phyloP scores from a whole-genome alignment of 2,329 filamentous ascomycete genomes.

The Allantophomopsis lycopodina region DNA sequence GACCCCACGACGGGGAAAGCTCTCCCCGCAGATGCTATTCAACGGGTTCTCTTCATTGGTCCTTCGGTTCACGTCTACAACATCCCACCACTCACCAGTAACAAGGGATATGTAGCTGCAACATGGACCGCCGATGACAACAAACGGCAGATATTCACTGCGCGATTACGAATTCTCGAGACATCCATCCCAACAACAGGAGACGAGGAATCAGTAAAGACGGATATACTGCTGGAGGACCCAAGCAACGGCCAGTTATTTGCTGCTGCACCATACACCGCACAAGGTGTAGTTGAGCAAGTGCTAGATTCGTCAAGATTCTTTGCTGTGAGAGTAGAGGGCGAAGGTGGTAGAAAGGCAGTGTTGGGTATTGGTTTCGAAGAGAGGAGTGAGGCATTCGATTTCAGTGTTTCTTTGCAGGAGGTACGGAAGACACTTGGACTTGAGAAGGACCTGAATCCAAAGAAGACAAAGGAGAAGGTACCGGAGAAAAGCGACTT shows the following conservation, averaged over 20 bases:
- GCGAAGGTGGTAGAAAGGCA: conserved; percentile 62
- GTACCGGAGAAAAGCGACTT: conserved; percentile 54
- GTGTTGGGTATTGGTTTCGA: conserved; percentile 78
- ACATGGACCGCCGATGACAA: conserved; percentile 61
- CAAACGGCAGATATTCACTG: conserved; percentile 70
- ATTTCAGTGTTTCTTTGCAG: conserved; percentile 69
- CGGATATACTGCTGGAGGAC: conserved; percentile 72
- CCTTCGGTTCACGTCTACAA: conserved; percentile 71
- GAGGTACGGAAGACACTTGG: conserved; percentile 56
- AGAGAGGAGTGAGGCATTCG: conserved; percentile 74
- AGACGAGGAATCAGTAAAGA: conserved; percentile 43
- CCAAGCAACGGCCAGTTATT: conserved; percentile 60
- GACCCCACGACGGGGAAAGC: conserved; percentile 59
- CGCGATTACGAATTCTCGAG: conserved; percentile 65
- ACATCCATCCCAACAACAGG: conserved; percentile 37
- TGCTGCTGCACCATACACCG: conserved; percentile 68
- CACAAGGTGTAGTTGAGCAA: conserved; percentile 53
- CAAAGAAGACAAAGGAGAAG: conserved; percentile 19
- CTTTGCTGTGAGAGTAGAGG: conserved; percentile 71
- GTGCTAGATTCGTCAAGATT: conserved; percentile 71
- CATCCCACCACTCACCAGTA: conserved; percentile 67
- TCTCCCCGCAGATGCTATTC: conserved; percentile 64
- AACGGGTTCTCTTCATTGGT: conserved; percentile 70
- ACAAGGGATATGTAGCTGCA: conserved; percentile 65
- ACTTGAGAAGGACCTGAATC: conserved; percentile 16